Evolutionary conservation across 345 rosid species (phyloP), one percentile per base, ranked within the genome.

Genomic region (Iberis pinnata): DNA sequence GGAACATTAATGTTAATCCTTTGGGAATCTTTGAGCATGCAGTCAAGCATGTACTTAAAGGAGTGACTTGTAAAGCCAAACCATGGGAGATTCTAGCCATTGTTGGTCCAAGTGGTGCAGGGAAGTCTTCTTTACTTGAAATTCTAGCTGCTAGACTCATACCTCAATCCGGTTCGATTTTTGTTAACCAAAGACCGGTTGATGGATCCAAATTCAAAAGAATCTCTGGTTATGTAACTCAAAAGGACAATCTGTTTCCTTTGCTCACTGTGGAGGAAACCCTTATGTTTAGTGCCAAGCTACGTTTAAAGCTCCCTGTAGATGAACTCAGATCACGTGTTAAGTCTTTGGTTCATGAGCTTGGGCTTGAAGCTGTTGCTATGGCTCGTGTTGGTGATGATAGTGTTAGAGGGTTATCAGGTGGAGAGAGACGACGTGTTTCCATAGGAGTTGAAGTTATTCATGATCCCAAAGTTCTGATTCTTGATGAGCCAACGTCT

Each of bases 401-500:
- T 10, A 66, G 77, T 26, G 68, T 79, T 43, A 88, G 99, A 8
- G 99, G 97, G 51, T 80, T 93, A 36, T 93, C 99, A 0, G 99
- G 99, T 5, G 99, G 99, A 7, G 95, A 93, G 72, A 77, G 88
- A 70, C 88, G 95, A 4, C 80, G 99, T 12, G 97, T 93, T 35
- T 93, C 97, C 0, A 88, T 93, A 6, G 99, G 99, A 50, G 90
- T 93, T 14, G 99, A 88, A 33, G 90, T 76, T 10, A 74, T 88
- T 22, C 99, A 93, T 18, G 94, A 88, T 47, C 99, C 99, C 1
- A 64, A 77, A 71, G 95, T 93, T 17, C 57, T 88, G 18, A 85
- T 93, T 45, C 97, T 93, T 42, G 99, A 93, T 51, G 99, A 93
- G 43, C 99, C 98, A 22, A 92, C 98, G 46, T 92, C 98, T 2